Evolutionary conservation across 1,284 basidiomycete genomes (phyloP), one percentile per base, ranked within the genome.

Genomic region (Mrakiaceae sp.): DNA sequence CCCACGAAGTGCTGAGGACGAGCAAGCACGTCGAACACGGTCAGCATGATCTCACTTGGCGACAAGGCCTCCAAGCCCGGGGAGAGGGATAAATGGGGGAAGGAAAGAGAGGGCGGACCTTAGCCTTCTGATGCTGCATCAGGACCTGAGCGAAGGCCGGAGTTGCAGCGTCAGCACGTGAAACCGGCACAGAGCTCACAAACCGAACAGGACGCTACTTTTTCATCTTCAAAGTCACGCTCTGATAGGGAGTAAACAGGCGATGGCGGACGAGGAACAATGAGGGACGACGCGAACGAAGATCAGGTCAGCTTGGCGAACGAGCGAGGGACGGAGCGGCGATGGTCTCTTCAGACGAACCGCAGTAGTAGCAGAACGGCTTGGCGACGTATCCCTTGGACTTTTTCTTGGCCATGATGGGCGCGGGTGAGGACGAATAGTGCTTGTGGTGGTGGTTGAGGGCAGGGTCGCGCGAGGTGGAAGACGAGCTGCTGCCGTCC

Each of bases 211-310:
- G 51, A 12, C 69, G 54, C 50, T 90, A 90, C 90, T 79, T 95
- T 95, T 77, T 94, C 92, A 83, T 96, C 93, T 77, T 96, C 92
- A 72, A 96, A 97, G 77, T 95, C 95, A 75, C 93, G 86, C 79
- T 98, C 95, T 81, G 94, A 97, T 77, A 97, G 97, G 95, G 93
- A 97, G 79, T 91, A 95, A 90, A 91, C 94, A 16, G 91, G 90
- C 52, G 88, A 87, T 71, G 93, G 83, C 67, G 91, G 79, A 90
- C 92, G 68, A 4, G 59, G 43, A 52, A 62, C 49, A 57, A 68
- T 42, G 59, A 50, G 27, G 27, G 27, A 48, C 60, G 65, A 16
- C 58, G 60, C 6, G 51, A 40, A 8, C 8, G 48, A 14, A 49
- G 60, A 5, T 12, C 4, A 50, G 39, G 66, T 68, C 61, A 69